phyloP scores from a whole-genome alignment of 163 green algal species.

The Coccomyxa subellipsoidea region DNA sequence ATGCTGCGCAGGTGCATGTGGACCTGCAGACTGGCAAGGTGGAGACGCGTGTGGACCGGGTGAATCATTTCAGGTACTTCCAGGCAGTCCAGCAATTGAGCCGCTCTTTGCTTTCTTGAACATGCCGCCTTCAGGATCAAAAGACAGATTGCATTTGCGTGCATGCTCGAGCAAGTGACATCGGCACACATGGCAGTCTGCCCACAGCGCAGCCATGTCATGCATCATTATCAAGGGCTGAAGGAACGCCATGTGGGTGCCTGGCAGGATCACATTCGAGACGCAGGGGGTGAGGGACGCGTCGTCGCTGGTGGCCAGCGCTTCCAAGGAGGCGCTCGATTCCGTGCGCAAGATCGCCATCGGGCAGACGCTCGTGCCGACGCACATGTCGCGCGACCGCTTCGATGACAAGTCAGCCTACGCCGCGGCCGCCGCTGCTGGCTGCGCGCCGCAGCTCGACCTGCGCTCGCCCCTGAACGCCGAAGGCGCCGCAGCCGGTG shows the following conservation, averaged over 20 bases:
- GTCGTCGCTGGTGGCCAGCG: not conserved
- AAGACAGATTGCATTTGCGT: no score
- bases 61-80: slow-evolving; percentile 12
- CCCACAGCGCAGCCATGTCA: no score
- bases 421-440: not conserved
- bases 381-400: not conserved
- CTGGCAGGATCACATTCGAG: slow-evolving; percentile 10
- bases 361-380: slow-evolving; percentile 10
- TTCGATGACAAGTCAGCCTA: not conserved
- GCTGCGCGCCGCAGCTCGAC: not conserved
- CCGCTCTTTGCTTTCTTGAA: no score
- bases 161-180: no score
- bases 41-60: not conserved
- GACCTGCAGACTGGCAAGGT: slow-evolving; percentile 5
- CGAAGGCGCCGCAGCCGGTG: not conserved
- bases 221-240: no score
- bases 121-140: no score
- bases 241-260: no score
- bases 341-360: not conserved
- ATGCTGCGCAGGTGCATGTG: not conserved
- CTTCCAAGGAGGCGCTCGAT: not conserved
- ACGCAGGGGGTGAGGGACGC: not conserved
- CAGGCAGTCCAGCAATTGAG: not conserved
- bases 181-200: no score
- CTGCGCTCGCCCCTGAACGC: not conserved